These are phyloP conservation scores for Cucumis cinereus DNA, from an alignment of 306 rosid species.

Conservation along the genomic window DNA sequence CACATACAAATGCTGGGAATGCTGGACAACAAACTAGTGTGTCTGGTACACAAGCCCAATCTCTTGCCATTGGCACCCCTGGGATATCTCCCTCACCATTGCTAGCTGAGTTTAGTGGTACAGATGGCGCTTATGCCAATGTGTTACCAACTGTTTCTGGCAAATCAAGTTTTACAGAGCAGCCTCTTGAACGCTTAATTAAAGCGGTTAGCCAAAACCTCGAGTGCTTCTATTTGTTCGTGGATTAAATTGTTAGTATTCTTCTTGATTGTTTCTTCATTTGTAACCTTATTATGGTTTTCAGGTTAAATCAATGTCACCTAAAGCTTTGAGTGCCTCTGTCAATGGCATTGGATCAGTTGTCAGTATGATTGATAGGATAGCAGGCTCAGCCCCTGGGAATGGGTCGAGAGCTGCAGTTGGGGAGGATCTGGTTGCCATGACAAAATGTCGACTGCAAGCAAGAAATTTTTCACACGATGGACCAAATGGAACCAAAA, in stretches of 20 bases:
- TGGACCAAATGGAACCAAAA: slow-evolving; percentile 59
- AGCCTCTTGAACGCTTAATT: slow-evolving; percentile 73
- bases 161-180: slow-evolving; percentile 56
- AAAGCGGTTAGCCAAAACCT: slow-evolving; percentile 51
- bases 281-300: slow-evolving; percentile 1
- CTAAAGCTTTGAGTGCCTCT: slow-evolving; percentile 54
- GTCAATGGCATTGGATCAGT: slow-evolving; percentile 74
- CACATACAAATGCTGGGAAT: slow-evolving; percentile 55
- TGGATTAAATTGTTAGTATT: neutral
- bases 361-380: slow-evolving; percentile 80
- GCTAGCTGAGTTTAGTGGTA: slow-evolving; percentile 72
- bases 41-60: slow-evolving; percentile 47
- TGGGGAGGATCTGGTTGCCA: slow-evolving; percentile 91
- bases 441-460: slow-evolving; percentile 80
- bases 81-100: slow-evolving; percentile 98
- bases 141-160: slow-evolving; percentile 42
- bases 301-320: slow-evolving; percentile 79
- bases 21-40: slow-evolving; percentile 47
- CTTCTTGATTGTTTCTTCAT: neutral
- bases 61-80: slow-evolving; percentile 95
- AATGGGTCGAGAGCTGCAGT: slow-evolving; percentile 95
- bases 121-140: slow-evolving; percentile 46
- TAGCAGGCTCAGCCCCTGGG: slow-evolving; percentile 91
- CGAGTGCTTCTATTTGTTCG: slow-evolving; percentile 3
- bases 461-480: slow-evolving; percentile 69